Conservation (phyloP, 2,329 filamentous ascomycete species). For the Sodiomyces alkalinus region DNA sequence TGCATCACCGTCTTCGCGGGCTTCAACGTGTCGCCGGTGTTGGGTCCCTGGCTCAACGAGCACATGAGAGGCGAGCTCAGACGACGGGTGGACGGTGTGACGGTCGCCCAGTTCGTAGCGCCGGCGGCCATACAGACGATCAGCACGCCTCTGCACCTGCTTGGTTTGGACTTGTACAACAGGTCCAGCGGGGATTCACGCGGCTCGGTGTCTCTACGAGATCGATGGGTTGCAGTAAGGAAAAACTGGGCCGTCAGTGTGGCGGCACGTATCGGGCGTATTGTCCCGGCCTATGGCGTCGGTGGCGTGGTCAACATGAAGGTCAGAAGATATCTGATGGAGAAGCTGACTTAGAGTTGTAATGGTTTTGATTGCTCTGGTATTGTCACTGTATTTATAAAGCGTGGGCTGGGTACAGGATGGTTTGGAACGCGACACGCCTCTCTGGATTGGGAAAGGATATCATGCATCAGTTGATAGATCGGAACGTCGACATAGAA, state of each 20-base stretch:
- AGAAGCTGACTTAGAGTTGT: conserved; percentile 33
- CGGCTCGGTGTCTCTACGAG: conserved; percentile 26
- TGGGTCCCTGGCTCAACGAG: conserved; percentile 53
- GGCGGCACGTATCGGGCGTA: conserved; percentile 63
- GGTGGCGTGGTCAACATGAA: conserved; percentile 75
- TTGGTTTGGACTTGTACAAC: conserved; percentile 81
- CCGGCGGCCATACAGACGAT: conserved; percentile 66
- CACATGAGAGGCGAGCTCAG: conserved; percentile 38
- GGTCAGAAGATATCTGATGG: conserved; percentile 53
- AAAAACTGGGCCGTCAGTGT: conserved; percentile 64
- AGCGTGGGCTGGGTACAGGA: too few relatives aligned
- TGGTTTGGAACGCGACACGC: too few relatives aligned
- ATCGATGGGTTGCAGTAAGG: conserved; percentile 53
- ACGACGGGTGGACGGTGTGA: conserved; percentile 33
- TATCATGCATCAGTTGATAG: too few relatives aligned
- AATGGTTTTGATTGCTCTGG: too few relatives aligned
- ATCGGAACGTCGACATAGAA: too few relatives aligned
- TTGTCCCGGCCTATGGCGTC: conserved; percentile 77
- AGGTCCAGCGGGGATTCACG: conserved; percentile 26
- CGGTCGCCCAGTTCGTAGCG: conserved; percentile 62
- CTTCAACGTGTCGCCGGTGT: conserved; percentile 73
- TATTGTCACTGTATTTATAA: too few relatives aligned
- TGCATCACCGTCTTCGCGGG: conserved; percentile 81
- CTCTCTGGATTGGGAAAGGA: too few relatives aligned
- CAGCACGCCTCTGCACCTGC: conserved; percentile 70